Conservation (phyloP, 2,329 filamentous ascomycete species). For the Pseudogymnoascus sp. region DNA sequence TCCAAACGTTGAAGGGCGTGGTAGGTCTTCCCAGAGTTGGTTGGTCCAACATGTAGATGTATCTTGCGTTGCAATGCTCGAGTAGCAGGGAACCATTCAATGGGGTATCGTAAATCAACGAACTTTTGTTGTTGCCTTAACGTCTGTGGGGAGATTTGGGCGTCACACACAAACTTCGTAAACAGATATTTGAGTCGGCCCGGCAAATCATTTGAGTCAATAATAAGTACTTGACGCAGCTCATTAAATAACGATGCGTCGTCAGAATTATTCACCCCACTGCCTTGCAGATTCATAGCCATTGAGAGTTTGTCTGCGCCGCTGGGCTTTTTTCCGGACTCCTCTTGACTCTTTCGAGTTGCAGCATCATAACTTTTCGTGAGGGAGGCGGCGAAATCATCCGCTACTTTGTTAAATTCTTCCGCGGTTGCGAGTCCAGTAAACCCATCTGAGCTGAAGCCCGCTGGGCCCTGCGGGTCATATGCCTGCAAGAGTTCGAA, state of each 20-base stretch:
- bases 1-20: conserved; percentile 82
- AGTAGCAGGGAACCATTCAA: conserved; percentile 87
- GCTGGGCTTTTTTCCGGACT: neutral
- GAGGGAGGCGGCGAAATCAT: conserved; percentile 14
- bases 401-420: conserved; percentile 14
- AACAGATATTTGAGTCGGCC: conserved; percentile 61
- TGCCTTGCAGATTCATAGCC: conserved; percentile 15
- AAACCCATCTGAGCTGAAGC: neutral
- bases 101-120: conserved; percentile 78
- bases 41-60: conserved; percentile 90
- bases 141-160: conserved; percentile 45
- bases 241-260: conserved; percentile 3
- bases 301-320: neutral
- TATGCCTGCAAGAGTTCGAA: neutral
- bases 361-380: conserved; percentile 15
- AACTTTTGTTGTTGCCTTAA: conserved; percentile 46
- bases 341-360: conserved; percentile 10
- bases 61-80: conserved; percentile 72
- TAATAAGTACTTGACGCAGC: neutral
- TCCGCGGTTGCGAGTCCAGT: conserved; percentile 8
- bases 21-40: conserved; percentile 97
- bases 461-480: neutral
- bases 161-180: conserved; percentile 53
- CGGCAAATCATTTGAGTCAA: conserved; percentile 42
- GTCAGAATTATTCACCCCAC: neutral